Evolutionary conservation across 805 yeast species (phyloP).

Genomic region (Teunomyces panamensis): DNA sequence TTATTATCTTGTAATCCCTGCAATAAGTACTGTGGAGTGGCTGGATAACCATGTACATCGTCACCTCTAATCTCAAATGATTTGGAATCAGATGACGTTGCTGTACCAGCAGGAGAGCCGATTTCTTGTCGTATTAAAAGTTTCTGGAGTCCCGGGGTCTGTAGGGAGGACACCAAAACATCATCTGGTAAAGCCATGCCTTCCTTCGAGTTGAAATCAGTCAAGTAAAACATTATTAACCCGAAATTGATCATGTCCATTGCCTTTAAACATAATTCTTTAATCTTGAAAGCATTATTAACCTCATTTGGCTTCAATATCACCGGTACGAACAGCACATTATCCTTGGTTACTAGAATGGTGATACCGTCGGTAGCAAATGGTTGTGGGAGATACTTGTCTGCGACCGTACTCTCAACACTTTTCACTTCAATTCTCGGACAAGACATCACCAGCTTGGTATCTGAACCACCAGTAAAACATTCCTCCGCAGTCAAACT

Average conservation of each 20-base stretch:
- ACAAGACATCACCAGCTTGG: not conserved
- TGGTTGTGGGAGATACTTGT: slow-evolving; percentile 23
- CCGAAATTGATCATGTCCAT: slow-evolving; percentile 36
- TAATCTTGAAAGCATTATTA: slow-evolving; percentile 28
- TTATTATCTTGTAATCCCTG: slow-evolving; percentile 39
- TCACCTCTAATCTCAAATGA: slow-evolving; percentile 49
- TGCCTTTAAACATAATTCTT: slow-evolving; percentile 34
- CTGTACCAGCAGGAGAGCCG: slow-evolving; percentile 31
- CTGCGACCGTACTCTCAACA: not conserved
- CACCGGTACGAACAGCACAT: slow-evolving; percentile 50
- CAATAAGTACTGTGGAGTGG: slow-evolving; percentile 67
- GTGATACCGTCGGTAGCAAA: slow-evolving; percentile 14
- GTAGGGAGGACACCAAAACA: slow-evolving; percentile 35
- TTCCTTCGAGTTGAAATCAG: slow-evolving; percentile 62
- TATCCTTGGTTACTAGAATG: slow-evolving; percentile 66
- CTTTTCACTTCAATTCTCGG: not conserved
- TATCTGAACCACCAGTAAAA: not conserved
- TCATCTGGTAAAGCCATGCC: slow-evolving; percentile 58
- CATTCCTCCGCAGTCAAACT: not conserved
- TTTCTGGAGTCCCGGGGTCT: slow-evolving; percentile 14
- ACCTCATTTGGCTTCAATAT: slow-evolving; percentile 22
- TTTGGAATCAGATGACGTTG: slow-evolving; percentile 53
- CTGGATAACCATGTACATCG: slow-evolving; percentile 47
- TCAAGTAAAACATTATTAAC: slow-evolving; percentile 48
- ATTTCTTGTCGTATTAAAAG: slow-evolving; percentile 32